Conservation (phyloP, 192 early-diverging fungal species). For the Entophlyctis luteolus region DNA sequence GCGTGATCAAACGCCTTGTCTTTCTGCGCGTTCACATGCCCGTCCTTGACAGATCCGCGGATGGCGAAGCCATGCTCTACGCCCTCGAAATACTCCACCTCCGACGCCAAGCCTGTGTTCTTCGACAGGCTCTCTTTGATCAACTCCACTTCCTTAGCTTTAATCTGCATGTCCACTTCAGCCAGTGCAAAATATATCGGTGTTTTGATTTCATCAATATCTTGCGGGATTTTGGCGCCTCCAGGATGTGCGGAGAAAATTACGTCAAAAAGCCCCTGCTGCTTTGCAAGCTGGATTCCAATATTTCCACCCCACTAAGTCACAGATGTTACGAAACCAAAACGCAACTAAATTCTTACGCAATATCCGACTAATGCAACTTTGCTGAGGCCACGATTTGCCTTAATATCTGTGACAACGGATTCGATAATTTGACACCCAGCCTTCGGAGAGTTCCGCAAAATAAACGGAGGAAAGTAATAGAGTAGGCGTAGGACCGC, state of each 20-base stretch:
- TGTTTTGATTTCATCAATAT: background rate
- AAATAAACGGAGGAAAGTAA: conserved; percentile 4
- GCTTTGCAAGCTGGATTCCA: conserved; percentile 1
- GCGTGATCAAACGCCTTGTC: background rate
- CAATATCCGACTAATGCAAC: conserved; percentile 17
- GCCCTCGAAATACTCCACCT: conserved; percentile 20
- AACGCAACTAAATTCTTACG: background rate
- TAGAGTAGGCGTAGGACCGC: conserved; percentile 3
- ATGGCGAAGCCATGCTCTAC: conserved; percentile 25
- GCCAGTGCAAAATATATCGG: conserved; percentile 18
- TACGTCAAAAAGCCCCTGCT: conserved; percentile 9
- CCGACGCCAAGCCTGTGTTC: background rate
- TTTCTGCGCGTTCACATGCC: background rate
- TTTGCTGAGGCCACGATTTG: background rate
- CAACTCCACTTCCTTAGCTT: background rate
- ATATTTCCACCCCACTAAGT: conserved; percentile 10
- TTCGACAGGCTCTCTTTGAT: conserved; percentile 1
- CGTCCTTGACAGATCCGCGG: conserved; percentile 5
- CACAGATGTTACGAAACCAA: background rate
- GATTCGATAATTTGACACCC: background rate
- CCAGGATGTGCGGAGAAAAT: conserved; percentile 13
- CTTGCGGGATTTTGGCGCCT: background rate
- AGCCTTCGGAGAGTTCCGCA: background rate
- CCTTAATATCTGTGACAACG: conserved; percentile 3
- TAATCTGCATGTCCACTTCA: background rate